Conservation (phyloP, 805 yeast species). For the Candida gorgasii region DNA sequence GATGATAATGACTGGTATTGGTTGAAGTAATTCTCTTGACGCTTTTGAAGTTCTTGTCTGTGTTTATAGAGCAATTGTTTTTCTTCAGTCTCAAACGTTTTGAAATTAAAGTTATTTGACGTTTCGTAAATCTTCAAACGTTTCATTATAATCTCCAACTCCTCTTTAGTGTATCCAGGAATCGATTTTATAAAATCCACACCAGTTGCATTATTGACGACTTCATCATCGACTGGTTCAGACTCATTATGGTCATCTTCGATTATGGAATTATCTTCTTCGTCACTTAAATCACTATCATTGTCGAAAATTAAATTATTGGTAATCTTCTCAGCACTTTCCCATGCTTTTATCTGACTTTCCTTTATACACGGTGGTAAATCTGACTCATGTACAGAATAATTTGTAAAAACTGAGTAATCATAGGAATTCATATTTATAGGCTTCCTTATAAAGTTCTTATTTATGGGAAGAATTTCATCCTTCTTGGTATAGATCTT, state of each 20-base stretch:
- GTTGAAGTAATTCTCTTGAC: slow-evolving; percentile 35
- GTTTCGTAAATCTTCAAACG: slow-evolving; percentile 14
- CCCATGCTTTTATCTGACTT: slow-evolving; percentile 48
- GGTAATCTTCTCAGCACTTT: slow-evolving; percentile 42
- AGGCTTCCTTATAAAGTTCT: slow-evolving; percentile 34
- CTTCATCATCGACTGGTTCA: neutral
- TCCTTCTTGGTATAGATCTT: slow-evolving; percentile 19
- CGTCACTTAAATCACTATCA: slow-evolving; percentile 24
- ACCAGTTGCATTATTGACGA: neutral
- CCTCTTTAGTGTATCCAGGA: slow-evolving; percentile 43
- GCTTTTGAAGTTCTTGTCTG: slow-evolving; percentile 30
- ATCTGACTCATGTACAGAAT: slow-evolving; percentile 20
- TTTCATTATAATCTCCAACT: slow-evolving; percentile 26
- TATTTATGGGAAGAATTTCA: slow-evolving; percentile 13
- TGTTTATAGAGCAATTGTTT: slow-evolving; percentile 27
- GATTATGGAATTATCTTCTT: slow-evolving; percentile 18
- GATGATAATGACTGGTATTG: slow-evolving; percentile 34
- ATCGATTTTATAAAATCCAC: slow-evolving; percentile 26
- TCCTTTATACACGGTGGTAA: slow-evolving; percentile 38
- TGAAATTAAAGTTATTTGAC: slow-evolving; percentile 5
- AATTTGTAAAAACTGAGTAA: slow-evolving; percentile 35
- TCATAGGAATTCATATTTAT: slow-evolving; percentile 35
- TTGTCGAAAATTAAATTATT: slow-evolving; percentile 37
- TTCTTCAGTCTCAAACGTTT: slow-evolving; percentile 22
- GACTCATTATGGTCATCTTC: slow-evolving; percentile 13